Base-by-base conservation (phyloP, 2,329 filamentous ascomycete genomes). In the Colletotrichum sp. region DNA sequence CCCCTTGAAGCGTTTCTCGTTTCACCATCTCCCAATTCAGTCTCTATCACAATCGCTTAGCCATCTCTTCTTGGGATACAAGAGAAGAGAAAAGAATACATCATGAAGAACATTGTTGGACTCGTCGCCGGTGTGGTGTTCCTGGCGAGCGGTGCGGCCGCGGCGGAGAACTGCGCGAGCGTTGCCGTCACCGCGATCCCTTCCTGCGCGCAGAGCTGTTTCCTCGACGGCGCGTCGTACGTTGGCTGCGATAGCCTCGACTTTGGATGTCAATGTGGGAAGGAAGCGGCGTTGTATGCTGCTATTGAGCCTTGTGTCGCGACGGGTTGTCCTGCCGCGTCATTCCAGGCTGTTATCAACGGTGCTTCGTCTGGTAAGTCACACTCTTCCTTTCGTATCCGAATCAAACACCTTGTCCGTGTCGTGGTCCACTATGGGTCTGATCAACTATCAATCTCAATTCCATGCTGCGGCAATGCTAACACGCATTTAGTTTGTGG, bases 271-370 rank as follows among this genome's bases (percentile, higher is more conserved):
- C 81, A 82, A 30, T 83, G 81, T 68, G 68, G 79, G 18, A 68
- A 78, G 15, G 79, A 78, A 8, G 72, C 76, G 28, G 77, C 75
- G 13, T 72, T 83, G 3, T 80, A 80, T 4, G 63, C 76, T 39
- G 75, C 80, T 28, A 77, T 82, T 34, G 77, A 80, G 16, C 81
- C 82, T 12, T 83, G 82, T 64, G 81, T 83, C 3, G 77, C 78
- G 3, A 81, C 79, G 1, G 80, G 79, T 5, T 83, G 82, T 52
- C 78, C 77, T 2, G 59, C 79, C 8, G 77, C 72, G 5, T 78
- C 79, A 3, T 72, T 82, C 26, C 77, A 76, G 16, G 80, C 76
- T 26, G 80, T 83, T 7, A 80, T 82, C 48, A 72, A 73, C 15
- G 82, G 81, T 10, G 82, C 81, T 5, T 74, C 75, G 4, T 67